A percentile compares a stretch with the other conserved stretches of the same genome.
These are phyloP conservation scores for Echinochloa phyllopogon DNA, from an alignment of 176 grass and related monocot genomes.

Conservation along the genomic window DNA sequence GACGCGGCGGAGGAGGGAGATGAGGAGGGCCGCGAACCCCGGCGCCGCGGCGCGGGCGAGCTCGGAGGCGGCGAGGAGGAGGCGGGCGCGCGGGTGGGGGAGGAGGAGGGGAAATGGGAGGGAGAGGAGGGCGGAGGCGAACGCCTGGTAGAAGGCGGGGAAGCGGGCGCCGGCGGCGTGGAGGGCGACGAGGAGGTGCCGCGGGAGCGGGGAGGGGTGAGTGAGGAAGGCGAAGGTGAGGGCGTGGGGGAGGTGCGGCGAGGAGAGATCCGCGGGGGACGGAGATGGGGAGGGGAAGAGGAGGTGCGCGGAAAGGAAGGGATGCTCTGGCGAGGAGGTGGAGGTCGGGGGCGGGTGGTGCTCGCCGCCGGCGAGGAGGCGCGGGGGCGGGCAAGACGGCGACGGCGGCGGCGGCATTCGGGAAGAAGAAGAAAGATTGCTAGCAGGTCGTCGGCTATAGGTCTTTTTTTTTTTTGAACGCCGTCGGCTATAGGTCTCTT, in stretches of 20 bases:
- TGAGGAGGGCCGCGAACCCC: constrained; percentile 48
- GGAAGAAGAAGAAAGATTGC: background rate
- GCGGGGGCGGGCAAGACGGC: constrained; percentile 19
- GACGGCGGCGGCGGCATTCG: constrained; percentile 22
- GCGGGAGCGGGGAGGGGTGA: constrained; percentile 38
- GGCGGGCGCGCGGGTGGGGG: constrained; percentile 54
- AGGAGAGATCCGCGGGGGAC: constrained; percentile 57
- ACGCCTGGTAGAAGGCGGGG: constrained; percentile 61
- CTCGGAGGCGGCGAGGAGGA: constrained; percentile 51
- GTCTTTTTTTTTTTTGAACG: too few relatives aligned
- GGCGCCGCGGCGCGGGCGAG: constrained; percentile 58
- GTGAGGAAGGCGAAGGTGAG: constrained; percentile 72
- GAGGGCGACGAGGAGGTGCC: constrained; percentile 51
- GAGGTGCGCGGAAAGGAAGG: constrained; percentile 52
- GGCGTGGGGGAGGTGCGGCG: constrained; percentile 58
- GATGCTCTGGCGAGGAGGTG: constrained; percentile 36
- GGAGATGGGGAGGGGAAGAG: constrained; percentile 56
- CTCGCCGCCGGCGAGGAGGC: constrained; percentile 46
- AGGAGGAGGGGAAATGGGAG: constrained; percentile 62
- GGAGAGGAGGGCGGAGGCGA: constrained; percentile 58
- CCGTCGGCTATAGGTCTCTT: background rate
- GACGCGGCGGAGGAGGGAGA: constrained; percentile 59
- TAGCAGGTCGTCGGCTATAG: background rate
- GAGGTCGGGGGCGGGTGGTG: constrained; percentile 43
- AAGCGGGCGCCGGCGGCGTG: constrained; percentile 61